Percentiles rank a stretch among this genome's conserved stretches.
phyloP scores from a whole-genome alignment of 768 basidiomycete species.

The Lactarius tabidus region DNA sequence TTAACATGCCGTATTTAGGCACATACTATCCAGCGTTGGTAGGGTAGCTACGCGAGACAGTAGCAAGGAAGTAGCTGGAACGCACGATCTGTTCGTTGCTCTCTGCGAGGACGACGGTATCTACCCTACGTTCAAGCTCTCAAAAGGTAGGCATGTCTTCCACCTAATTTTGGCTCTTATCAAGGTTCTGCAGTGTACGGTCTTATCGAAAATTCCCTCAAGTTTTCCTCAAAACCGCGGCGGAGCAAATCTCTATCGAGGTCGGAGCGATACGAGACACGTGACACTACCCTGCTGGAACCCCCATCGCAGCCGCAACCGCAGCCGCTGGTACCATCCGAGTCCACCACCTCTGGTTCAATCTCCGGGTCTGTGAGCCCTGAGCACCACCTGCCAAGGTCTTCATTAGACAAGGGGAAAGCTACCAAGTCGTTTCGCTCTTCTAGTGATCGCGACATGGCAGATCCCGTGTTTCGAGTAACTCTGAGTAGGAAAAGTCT shows the following conservation, averaged over 20 bases:
- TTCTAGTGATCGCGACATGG: constrained; percentile 37
- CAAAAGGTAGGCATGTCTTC: constrained; percentile 60
- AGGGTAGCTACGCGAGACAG: constrained; percentile 84
- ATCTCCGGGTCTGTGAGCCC: constrained; percentile 22
- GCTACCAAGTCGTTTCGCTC: constrained; percentile 56
- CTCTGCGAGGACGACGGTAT: constrained; percentile 88
- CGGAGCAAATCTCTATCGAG: constrained; percentile 20
- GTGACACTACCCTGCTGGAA: constrained; percentile 18
- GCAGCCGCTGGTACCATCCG: constrained; percentile 40
- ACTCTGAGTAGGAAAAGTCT: constrained; percentile 11
- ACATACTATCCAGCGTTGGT: constrained; percentile 78
- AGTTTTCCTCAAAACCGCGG: constrained; percentile 10
- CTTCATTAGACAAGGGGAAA: constrained; percentile 60
- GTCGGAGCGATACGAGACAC: constrained; percentile 12
- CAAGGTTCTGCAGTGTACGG: constrained; percentile 36
- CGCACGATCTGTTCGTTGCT: constrained; percentile 81
- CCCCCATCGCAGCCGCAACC: constrained; percentile 29
- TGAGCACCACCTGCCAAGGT: constrained; percentile 37
- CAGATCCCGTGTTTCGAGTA: constrained; percentile 32
- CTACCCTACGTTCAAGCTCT: constrained; percentile 78
- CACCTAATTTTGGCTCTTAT: background rate
- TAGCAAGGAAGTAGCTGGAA: constrained; percentile 66
- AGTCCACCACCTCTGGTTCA: constrained; percentile 34
- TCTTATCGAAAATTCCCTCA: constrained; percentile 32
- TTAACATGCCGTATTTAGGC: constrained; percentile 44